Conservation (phyloP, 1,284 basidiomycete species). For the Ceratobasidium theobromae region DNA sequence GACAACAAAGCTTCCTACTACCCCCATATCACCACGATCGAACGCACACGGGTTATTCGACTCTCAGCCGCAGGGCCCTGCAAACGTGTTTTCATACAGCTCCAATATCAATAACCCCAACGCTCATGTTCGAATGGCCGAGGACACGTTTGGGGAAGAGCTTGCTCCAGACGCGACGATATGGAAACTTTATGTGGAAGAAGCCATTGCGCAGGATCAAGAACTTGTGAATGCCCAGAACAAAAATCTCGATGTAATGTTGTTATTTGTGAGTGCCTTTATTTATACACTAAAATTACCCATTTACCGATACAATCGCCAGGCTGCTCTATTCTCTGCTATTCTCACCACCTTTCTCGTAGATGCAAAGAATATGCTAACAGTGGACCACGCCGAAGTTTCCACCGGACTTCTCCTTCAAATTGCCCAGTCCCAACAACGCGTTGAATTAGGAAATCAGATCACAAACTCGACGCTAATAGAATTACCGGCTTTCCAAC, state of each 20-base stretch:
- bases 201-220: slow-evolving; percentile 6
- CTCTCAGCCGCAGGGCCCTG: not conserved
- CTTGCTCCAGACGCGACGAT: slow-evolving; percentile 12
- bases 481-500: not conserved
- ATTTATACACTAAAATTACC: not conserved
- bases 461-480: not conserved
- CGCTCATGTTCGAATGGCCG: slow-evolving; percentile 8
- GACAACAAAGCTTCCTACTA: not conserved
- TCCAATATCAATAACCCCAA: not conserved
- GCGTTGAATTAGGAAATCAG: not conserved
- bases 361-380: slow-evolving; percentile 10
- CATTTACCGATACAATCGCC: not conserved
- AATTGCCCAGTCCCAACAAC: slow-evolving; percentile 3
- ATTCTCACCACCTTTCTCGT: slow-evolving; percentile 25
- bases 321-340: slow-evolving; percentile 26
- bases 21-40: not conserved
- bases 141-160: not conserved
- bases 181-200: slow-evolving; percentile 12
- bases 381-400: not conserved
- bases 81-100: not conserved
- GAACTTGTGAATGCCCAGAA: slow-evolving; percentile 8
- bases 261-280: not conserved
- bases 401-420: slow-evolving; percentile 4
- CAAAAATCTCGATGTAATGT: slow-evolving; percentile 10
- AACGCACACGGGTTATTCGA: not conserved